Percentiles rank a stretch among this genome's conserved stretches.
phyloP scores from a whole-genome alignment of 179 eudicot species.

The Drosera spatulata region DNA sequence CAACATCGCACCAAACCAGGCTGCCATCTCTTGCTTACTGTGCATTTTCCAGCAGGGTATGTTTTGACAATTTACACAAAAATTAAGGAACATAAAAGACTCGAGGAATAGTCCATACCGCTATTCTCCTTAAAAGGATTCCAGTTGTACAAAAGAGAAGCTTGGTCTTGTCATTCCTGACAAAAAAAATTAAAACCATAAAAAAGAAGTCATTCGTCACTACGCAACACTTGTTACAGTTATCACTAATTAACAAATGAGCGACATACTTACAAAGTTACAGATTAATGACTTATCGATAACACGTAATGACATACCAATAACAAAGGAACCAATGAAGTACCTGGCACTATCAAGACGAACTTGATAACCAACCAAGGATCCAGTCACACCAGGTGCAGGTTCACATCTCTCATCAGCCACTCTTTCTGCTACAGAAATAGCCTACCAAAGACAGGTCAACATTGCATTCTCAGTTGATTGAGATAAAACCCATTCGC shows the following conservation, averaged over 20 bases:
- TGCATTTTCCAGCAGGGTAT: neutral
- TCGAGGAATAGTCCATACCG: slow-evolving; percentile 30
- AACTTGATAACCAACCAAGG: slow-evolving; percentile 98
- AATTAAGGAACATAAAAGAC: neutral
- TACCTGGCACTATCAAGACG: slow-evolving; percentile 98
- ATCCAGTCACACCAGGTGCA: slow-evolving; percentile 71
- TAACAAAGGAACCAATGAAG: slow-evolving; percentile 1
- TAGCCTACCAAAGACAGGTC: slow-evolving; percentile 36
- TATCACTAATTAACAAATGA: no score
- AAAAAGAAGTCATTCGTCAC: neutral
- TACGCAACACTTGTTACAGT: no score
- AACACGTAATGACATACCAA: no score
- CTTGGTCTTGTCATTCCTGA: slow-evolving; percentile 78
- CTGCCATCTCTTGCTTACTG: no score
- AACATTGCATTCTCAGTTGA: slow-evolving; percentile 1
- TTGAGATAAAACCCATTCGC: no score
- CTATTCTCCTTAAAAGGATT: slow-evolving; percentile 80
- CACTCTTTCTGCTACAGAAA: slow-evolving; percentile 97
- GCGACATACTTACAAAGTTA: no score
- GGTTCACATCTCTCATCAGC: slow-evolving; percentile 96
- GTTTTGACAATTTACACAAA: neutral
- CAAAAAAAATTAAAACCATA: slow-evolving; percentile 3
- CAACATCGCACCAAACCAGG: no score
- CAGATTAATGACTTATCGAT: no score
- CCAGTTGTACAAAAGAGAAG: slow-evolving; percentile 98